phyloP scores from a whole-genome alignment of 139 green algal genomes.

The Haematococcus sp. region DNA sequence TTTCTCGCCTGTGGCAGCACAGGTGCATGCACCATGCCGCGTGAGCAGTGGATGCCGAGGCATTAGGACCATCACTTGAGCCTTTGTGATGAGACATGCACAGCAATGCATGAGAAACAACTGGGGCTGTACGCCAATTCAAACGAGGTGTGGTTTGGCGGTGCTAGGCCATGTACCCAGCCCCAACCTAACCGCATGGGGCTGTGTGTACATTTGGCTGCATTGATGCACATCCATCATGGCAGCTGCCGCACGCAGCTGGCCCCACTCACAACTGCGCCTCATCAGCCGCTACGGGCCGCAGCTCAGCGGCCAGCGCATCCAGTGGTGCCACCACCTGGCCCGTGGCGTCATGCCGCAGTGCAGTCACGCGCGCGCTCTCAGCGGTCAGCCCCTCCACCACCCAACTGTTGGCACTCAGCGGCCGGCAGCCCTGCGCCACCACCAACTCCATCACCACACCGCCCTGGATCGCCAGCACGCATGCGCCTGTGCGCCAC shows the following conservation, averaged over 20 bases:
- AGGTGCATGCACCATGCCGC: not conserved
- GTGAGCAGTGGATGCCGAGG: not conserved
- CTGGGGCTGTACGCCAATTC: too few relatives aligned
- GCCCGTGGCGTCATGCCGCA: slow-evolving; percentile 1
- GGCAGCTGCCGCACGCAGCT: not conserved
- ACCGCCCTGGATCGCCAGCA: slow-evolving; percentile 44
- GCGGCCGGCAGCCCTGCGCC: slow-evolving; percentile 46
- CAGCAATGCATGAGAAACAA: too few relatives aligned
- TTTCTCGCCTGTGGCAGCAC: not conserved
- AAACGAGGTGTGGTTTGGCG: too few relatives aligned
- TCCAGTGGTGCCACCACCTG: slow-evolving; percentile 23
- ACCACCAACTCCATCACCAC: slow-evolving; percentile 53
- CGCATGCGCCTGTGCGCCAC: slow-evolving; percentile 31
- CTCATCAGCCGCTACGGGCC: not conserved
- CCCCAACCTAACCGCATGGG: too few relatives aligned
- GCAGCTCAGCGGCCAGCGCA: slow-evolving; percentile 38
- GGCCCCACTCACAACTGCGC: slow-evolving; percentile 2
- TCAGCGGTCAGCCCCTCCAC: slow-evolving; percentile 18
- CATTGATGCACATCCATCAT: not conserved
- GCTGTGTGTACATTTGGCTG: not conserved
- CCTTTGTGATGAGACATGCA: too few relatives aligned
- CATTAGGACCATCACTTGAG: not conserved
- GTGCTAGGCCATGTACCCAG: too few relatives aligned
- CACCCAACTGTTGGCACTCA: slow-evolving; percentile 21
- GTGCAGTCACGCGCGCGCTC: slow-evolving; percentile 2